Base-by-base conservation (phyloP, 164 flowering plant genomes). In the Annona squamosa region DNA sequence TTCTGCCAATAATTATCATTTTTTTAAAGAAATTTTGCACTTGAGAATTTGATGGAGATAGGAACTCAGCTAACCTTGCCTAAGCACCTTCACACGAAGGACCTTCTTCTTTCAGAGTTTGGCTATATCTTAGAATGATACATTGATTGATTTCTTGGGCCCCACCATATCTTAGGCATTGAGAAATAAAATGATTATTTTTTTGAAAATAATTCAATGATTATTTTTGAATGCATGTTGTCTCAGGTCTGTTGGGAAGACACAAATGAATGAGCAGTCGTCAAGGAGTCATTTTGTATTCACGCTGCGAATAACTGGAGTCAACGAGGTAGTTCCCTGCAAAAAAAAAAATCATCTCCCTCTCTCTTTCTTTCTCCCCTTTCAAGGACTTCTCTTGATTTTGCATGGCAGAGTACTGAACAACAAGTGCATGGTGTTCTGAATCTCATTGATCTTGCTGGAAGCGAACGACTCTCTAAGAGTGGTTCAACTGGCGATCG, bases 391-490 rank as follows among this genome's bases (percentile, higher is more conserved):
- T 56, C 5, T 18, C 44, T 46, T 48, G 67, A 10, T 43, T 71
- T 41, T 45, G 4, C 72, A 70, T 56, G 52, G 37, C 72, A 93
- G 98, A 88, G 91, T 83, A 96, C 97, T 7, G 97, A 92, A 41
- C 95, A 92, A 82, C 97, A 93, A 83, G 98, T 96, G 4, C 95
- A 92, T 77, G 98, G 99, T 41, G 86, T 93, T 4, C 76, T 96
- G 70, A 96, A 96, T 78, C 93, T 96, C 9, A 90, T 96, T 72
- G 99, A 96, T 76, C 94, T 96, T 74, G 99, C 99, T 56, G 99
- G 99, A 3, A 96, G 99, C 75, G 99, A 96, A 76, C 95, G 99
- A n/a, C 87, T 96, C 52, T 96, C 99, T 1, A 93, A 89, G 79
- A 96, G 99, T 80, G 98, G 98, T 6, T 85, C 98, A 63, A 92